Conservation (phyloP, 148 eudicot genomes). For the Oxyria digyna region DNA sequence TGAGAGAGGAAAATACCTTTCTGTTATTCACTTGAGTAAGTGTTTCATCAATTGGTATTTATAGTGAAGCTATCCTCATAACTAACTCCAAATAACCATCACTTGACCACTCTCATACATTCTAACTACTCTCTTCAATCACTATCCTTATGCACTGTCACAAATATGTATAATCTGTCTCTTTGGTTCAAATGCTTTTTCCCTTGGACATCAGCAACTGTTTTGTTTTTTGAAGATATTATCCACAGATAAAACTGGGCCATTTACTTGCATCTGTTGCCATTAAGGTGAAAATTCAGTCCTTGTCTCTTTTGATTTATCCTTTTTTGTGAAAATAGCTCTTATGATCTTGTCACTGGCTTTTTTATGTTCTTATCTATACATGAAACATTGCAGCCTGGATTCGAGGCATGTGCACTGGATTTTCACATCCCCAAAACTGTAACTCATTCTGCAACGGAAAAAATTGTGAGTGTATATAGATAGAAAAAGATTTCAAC, state of each 20-base stretch:
- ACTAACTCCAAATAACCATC: no score
- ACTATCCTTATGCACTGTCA: neutral
- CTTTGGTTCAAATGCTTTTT: neutral
- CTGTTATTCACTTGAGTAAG: no score
- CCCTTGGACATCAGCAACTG: neutral
- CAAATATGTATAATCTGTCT: neutral
- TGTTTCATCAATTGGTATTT: no score
- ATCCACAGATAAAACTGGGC: slow-evolving; percentile 66
- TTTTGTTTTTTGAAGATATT: slow-evolving; percentile 43
- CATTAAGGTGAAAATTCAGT: slow-evolving; percentile 40
- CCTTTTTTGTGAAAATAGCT: neutral
- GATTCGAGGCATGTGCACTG: slow-evolving; percentile 48
- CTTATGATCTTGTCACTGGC: neutral
- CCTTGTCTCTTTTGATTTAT: neutral
- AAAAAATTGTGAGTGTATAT: slow-evolving; percentile 50
- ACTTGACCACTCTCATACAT: no score
- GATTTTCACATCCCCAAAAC: slow-evolving; percentile 72
- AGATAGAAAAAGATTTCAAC: neutral
- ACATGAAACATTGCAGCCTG: slow-evolving; percentile 46
- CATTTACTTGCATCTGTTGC: slow-evolving; percentile 49
- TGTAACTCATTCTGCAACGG: slow-evolving; percentile 23
- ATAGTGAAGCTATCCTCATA: no score
- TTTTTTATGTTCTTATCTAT: neutral
- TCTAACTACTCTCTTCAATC: no score
- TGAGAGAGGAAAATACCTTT: no score